Evolutionary conservation across 371 early-diverging fungal species (phyloP).

Genomic region (Umbelopsis sp.): DNA sequence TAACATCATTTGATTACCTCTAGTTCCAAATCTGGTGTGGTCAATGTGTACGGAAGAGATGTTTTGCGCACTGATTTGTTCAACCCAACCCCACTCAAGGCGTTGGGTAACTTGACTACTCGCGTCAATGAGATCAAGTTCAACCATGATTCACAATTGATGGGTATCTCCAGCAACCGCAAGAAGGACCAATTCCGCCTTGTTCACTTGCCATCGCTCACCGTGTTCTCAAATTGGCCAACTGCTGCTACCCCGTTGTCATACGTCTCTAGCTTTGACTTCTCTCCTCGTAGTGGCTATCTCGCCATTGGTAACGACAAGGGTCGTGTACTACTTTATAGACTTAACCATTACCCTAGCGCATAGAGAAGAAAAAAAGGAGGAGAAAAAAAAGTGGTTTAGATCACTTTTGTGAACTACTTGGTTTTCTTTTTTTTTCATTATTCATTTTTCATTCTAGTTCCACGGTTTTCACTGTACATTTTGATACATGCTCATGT

Average conservation of each 20-base stretch:
- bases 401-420: not conserved
- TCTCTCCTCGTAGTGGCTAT: constrained; percentile 89
- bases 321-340: constrained; percentile 85
- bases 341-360: constrained; percentile 68
- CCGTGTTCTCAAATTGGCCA: constrained; percentile 93
- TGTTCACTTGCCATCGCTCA: constrained; percentile 76
- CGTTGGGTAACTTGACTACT: constrained; percentile 85
- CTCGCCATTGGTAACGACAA: constrained; percentile 88
- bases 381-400: not conserved
- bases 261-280: constrained; percentile 72
- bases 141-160: constrained; percentile 82
- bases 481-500: constrained; percentile 19
- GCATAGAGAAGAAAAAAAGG: constrained; percentile 27
- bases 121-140: constrained; percentile 70
- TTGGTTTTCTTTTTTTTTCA: not conserved
- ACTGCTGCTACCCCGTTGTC: constrained; percentile 79
- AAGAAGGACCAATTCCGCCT: constrained; percentile 80
- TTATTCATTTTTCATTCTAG: not conserved
- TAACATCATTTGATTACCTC: not conserved
- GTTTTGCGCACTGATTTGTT: constrained; percentile 39
- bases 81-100: constrained; percentile 74
- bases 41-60: constrained; percentile 80
- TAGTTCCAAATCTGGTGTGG: constrained; percentile 81
- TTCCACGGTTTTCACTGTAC: constrained; percentile 8
- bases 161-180: constrained; percentile 72